Evolutionary conservation across 1,284 basidiomycete species (phyloP).

Genomic region (Ustilago cynodontis): DNA sequence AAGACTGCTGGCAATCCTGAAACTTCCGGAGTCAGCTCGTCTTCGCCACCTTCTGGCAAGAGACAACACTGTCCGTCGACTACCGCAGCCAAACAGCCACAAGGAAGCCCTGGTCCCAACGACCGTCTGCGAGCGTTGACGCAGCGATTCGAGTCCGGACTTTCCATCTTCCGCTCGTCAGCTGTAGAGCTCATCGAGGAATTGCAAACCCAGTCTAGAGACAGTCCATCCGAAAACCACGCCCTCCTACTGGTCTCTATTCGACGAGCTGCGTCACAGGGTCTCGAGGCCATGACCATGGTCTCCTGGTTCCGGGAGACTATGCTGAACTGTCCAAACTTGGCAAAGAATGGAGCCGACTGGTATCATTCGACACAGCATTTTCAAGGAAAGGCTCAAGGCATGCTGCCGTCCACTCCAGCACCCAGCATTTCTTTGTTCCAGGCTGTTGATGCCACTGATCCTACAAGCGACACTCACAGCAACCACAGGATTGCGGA

Average conservation of each 20-base stretch:
- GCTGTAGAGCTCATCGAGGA: neutral
- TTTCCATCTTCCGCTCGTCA: slow-evolving; percentile 4
- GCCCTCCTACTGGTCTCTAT: slow-evolving; percentile 9
- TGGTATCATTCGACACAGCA: neutral
- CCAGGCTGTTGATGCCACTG: no score
- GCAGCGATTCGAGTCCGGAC: slow-evolving; percentile 6
- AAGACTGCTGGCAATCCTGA: neutral
- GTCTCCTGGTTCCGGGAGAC: slow-evolving; percentile 20
- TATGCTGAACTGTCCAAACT: neutral
- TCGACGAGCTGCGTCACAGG: slow-evolving; percentile 9
- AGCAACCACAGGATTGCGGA: neutral
- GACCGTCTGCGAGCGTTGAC: neutral
- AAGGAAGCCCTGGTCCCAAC: neutral
- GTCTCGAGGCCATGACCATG: slow-evolving; percentile 20
- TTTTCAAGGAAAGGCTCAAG: neutral
- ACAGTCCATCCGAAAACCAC: slow-evolving; percentile 4
- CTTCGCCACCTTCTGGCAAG: neutral
- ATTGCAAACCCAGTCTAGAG: slow-evolving; percentile 1
- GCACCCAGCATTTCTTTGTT: neutral
- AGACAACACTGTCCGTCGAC: neutral
- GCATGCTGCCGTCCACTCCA: neutral
- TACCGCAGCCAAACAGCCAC: neutral
- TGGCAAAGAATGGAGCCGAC: neutral
- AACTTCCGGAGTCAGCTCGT: neutral
- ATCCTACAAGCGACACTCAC: no score